Conservation (phyloP, 371 early-diverging fungal species). For the Umbelopsis sp. region DNA sequence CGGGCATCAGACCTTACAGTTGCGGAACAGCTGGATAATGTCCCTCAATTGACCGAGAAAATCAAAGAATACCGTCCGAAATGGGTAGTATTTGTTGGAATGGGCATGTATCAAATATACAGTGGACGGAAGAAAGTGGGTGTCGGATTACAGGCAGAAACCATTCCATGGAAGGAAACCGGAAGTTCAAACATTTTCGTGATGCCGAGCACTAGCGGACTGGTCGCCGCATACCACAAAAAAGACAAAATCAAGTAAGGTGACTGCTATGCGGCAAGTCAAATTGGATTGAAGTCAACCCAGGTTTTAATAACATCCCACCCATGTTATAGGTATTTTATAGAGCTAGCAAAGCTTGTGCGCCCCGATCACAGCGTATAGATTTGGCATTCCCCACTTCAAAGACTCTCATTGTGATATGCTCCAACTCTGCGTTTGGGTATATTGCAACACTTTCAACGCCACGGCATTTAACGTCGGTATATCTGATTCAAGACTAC, state of each 20-base stretch:
- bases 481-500: not conserved
- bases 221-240: conserved; percentile 64
- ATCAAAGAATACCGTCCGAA: conserved; percentile 61
- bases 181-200: conserved; percentile 61
- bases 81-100: conserved; percentile 77
- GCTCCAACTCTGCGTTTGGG: conserved; percentile 7
- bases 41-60: conserved; percentile 65
- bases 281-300: not conserved
- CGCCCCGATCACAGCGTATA: not conserved
- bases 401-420: not conserved
- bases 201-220: conserved; percentile 78
- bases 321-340: conserved; percentile 25
- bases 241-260: conserved; percentile 57
- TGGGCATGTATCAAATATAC: conserved; percentile 71
- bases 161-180: conserved; percentile 32
- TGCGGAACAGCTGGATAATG: conserved; percentile 63
- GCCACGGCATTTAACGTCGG: not conserved
- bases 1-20: conserved; percentile 59
- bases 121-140: conserved; percentile 35
- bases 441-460: conserved; percentile 2
- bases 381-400: not conserved
- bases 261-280: not conserved
- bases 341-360: conserved; percentile 21
- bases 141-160: conserved; percentile 41
- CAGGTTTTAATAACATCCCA: conserved; percentile 2